These are phyloP conservation scores for Termitomyces sp. DNA, from an alignment of 768 basidiomycete species.

Conservation along the genomic window DNA sequence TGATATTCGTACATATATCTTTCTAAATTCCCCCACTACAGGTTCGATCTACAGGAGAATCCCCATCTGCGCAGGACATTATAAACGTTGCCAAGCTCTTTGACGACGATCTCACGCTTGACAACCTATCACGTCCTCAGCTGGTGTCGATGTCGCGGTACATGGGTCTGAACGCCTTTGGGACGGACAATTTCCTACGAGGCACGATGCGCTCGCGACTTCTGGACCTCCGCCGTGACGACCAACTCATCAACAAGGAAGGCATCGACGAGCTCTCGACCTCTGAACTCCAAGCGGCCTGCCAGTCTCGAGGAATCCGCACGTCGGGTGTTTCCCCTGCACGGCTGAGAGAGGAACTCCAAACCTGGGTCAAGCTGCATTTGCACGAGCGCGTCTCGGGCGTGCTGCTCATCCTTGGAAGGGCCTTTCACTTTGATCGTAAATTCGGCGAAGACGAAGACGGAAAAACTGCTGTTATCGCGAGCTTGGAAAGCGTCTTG, in stretches of 20 bases:
- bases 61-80: conserved; percentile 82
- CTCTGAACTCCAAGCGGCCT: conserved; percentile 87
- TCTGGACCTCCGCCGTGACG: conserved; percentile 80
- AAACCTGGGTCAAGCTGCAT: conserved; percentile 91
- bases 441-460: conserved; percentile 70
- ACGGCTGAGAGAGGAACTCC: conserved; percentile 81
- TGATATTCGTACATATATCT: neutral
- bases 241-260: conserved; percentile 87
- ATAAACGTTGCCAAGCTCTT: conserved; percentile 95
- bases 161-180: conserved; percentile 98
- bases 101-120: conserved; percentile 95
- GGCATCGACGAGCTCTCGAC: conserved; percentile 89
- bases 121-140: conserved; percentile 98
- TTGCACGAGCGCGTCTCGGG: conserved; percentile 89
- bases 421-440: conserved; percentile 91
- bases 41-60: conserved; percentile 94
- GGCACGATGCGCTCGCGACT: conserved; percentile 84
- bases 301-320: conserved; percentile 90
- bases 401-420: conserved; percentile 86
- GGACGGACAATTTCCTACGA: conserved; percentile 96
- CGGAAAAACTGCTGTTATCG: conserved; percentile 76
- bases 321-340: conserved; percentile 85
- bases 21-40: conserved; percentile 17
- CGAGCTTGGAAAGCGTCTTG: conserved; percentile 83
- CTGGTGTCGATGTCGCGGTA: conserved; percentile 96